Percentiles rank a stretch among this genome's conserved stretches.
These are phyloP conservation scores for Leishmania major DNA, from an alignment of 208 protist species.

Conservation along the genomic window DNA sequence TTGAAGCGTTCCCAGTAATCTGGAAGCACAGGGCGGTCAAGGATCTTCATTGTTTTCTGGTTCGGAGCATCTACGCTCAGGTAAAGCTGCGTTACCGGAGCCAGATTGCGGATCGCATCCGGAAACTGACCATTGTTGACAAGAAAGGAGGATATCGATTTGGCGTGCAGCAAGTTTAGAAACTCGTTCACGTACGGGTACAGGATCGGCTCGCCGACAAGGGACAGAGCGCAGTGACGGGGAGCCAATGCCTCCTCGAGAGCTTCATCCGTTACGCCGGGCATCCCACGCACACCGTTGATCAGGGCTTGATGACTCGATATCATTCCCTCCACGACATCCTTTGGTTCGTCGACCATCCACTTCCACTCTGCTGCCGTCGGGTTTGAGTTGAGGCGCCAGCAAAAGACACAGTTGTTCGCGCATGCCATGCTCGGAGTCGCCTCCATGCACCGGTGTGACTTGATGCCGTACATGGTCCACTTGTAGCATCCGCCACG, in stretches of 20 bases:
- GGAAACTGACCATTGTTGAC: constrained; percentile 95
- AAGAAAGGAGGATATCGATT: constrained; percentile 92
- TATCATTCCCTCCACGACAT: constrained; percentile 88
- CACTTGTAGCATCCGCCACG: constrained; percentile 98
- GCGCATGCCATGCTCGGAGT: constrained; percentile 96
- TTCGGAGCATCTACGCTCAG: constrained; percentile 94
- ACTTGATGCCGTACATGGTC: constrained; percentile 97
- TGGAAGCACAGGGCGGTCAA: constrained; percentile 91
- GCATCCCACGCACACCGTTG: constrained; percentile 84
- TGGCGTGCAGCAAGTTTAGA: constrained; percentile 71
- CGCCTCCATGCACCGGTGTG: constrained; percentile 96
- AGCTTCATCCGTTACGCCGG: constrained; percentile 81
- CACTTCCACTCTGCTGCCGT: constrained; percentile 92
- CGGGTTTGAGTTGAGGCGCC: constrained; percentile 94
- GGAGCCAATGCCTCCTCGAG: constrained; percentile 87
- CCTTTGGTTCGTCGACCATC: constrained; percentile 90
- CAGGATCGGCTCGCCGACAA: constrained; percentile 95
- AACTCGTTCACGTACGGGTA: constrained; percentile 96
- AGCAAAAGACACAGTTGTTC: constrained; percentile 97
- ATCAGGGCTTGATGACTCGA: constrained; percentile 82
- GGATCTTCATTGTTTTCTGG: constrained; percentile 85
- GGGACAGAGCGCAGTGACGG: constrained; percentile 94
- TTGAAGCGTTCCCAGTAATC: constrained; percentile 96
- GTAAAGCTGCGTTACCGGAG: constrained; percentile 94
- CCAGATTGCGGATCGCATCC: constrained; percentile 63